These are phyloP conservation scores for Hymenoscyphus occultus DNA, from an alignment of 2,329 filamentous ascomycete genomes.

Conservation along the genomic window DNA sequence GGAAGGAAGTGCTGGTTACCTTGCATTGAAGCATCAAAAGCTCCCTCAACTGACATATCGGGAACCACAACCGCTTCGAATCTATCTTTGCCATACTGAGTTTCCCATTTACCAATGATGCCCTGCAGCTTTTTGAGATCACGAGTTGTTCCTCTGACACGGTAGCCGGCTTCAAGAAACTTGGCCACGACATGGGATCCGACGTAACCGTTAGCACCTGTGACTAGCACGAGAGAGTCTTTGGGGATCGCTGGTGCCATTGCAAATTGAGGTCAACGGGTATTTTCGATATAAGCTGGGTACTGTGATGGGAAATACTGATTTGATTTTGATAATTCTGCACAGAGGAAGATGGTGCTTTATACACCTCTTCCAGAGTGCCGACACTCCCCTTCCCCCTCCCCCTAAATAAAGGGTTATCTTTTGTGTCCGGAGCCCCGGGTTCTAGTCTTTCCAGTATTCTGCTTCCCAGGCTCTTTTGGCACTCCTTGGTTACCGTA, in stretches of 20 bases:
- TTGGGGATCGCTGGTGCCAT: slow-evolving; percentile 26
- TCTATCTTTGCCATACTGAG: neutral
- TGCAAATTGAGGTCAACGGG: neutral
- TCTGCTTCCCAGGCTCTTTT: too few species aligned
- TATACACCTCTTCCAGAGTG: neutral
- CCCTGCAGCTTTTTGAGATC: slow-evolving; percentile 31
- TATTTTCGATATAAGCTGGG: neutral
- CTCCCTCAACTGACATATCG: slow-evolving; percentile 35
- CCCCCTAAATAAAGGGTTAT: too few species aligned
- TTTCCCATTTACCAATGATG: neutral
- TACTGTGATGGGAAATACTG: neutral
- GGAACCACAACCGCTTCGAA: slow-evolving; percentile 39
- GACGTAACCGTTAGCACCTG: slow-evolving; percentile 43
- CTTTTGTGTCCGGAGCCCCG: too few species aligned
- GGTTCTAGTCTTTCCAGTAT: too few species aligned
- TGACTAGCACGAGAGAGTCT: slow-evolving; percentile 42
- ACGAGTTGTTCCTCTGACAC: slow-evolving; percentile 46
- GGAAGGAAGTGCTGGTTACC: slow-evolving; percentile 12
- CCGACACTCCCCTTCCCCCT: too few species aligned
- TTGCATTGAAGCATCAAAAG: slow-evolving; percentile 33
- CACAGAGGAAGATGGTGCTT: neutral
- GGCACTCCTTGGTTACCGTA: too few species aligned
- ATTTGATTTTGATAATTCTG: neutral
- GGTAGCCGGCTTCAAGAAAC: slow-evolving; percentile 41
- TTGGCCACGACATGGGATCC: slow-evolving; percentile 42